Evolutionary conservation across 75 land plant genomes (phyloP).

Genomic region (Ceratopteris richardii): DNA sequence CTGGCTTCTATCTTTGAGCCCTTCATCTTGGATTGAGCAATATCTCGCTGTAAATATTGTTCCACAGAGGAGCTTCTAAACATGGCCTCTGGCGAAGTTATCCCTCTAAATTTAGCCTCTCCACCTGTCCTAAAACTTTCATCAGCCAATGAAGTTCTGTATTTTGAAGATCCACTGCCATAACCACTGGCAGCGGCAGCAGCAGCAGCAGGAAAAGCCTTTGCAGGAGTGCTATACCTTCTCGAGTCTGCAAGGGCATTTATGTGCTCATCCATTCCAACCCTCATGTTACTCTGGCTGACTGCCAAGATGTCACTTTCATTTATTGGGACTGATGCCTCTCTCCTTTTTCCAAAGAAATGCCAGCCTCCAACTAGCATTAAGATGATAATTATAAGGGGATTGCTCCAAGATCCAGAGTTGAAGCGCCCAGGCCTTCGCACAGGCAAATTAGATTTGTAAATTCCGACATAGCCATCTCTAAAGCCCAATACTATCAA

Average conservation of each 20-base stretch:
- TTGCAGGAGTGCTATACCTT: neutral
- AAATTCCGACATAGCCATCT: conserved; percentile 67
- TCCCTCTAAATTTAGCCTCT: neutral
- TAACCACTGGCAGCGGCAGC: neutral
- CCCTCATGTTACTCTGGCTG: neutral
- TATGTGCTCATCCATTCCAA: neutral
- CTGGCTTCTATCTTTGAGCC: neutral
- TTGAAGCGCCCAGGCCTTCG: conserved; percentile 47
- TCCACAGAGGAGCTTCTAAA: too few relatives aligned
- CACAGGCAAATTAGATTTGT: conserved; percentile 67
- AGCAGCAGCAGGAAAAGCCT: neutral
- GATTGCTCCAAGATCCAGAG: conserved; percentile 75
- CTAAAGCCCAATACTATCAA: conserved; percentile 76
- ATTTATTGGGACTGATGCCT: conserved; percentile 17
- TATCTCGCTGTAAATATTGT: too few relatives aligned
- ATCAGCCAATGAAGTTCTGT: neutral
- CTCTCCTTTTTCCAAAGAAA: conserved; percentile 70
- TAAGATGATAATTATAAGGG: conserved; percentile 55
- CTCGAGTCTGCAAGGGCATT: neutral
- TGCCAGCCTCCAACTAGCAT: conserved; percentile 69
- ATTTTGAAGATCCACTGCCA: neutral
- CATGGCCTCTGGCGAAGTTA: too few relatives aligned
- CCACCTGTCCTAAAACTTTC: neutral
- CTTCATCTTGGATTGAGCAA: neutral
- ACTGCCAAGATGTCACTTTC: neutral